phyloP scores from a whole-genome alignment of 2,329 filamentous ascomycete species.

The Botrytis medusae region DNA sequence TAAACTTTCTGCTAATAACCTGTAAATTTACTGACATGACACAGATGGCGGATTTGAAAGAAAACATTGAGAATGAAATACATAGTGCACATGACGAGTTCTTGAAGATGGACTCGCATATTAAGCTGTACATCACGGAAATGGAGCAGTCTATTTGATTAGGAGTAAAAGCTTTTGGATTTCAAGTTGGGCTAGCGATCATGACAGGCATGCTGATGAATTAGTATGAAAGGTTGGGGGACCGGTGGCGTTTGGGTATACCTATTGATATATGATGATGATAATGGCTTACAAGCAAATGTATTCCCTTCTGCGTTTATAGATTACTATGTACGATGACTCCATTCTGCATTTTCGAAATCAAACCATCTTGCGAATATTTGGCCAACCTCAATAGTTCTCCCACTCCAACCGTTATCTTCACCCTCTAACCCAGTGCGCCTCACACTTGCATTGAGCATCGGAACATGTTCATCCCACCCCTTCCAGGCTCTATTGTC shows the following conservation, averaged over 20 bases:
- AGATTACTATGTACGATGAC: slow-evolving; percentile 21
- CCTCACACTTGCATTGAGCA: slow-evolving; percentile 58
- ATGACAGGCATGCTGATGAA: slow-evolving; percentile 19
- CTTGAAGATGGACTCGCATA: slow-evolving; percentile 95
- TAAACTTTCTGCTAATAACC: neutral
- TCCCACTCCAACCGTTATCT: slow-evolving; percentile 56
- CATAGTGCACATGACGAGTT: slow-evolving; percentile 91
- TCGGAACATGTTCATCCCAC: slow-evolving; percentile 56
- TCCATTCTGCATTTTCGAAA: slow-evolving; percentile 47
- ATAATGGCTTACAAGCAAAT: slow-evolving; percentile 32
- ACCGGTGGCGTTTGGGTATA: slow-evolving; percentile 39
- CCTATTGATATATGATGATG: slow-evolving; percentile 37
- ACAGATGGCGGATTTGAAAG: slow-evolving; percentile 95
- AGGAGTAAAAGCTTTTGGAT: slow-evolving; percentile 25
- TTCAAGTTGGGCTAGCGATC: slow-evolving; percentile 23
- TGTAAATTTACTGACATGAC: slow-evolving; percentile 16
- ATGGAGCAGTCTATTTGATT: slow-evolving; percentile 77
- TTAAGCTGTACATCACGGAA: slow-evolving; percentile 96
- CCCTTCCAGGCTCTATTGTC: slow-evolving; percentile 25
- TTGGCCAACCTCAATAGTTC: slow-evolving; percentile 56
- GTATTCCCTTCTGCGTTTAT: neutral
- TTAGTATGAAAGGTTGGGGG: slow-evolving; percentile 20
- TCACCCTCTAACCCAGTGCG: slow-evolving; percentile 45
- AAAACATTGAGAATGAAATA: slow-evolving; percentile 94
- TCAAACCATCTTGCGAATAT: slow-evolving; percentile 67